phyloP scores from a whole-genome alignment of 2,329 filamentous ascomycete species.

The Alternaria conjuncta region DNA sequence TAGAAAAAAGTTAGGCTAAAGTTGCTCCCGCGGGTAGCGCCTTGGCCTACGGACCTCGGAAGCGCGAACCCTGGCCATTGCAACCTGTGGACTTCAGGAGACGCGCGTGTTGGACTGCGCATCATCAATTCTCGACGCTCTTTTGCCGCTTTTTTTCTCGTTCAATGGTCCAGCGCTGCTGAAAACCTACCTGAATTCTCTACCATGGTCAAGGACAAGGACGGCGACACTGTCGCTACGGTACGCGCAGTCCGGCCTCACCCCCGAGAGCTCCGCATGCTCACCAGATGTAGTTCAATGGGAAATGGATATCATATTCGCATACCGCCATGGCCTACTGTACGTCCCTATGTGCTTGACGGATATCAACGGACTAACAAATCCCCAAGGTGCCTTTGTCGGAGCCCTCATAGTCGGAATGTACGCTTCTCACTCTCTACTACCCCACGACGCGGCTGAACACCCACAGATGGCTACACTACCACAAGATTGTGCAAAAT shows the following conservation, averaged over 20 bases:
- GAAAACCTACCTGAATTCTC: slow-evolving; percentile 7
- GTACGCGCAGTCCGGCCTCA: slow-evolving; percentile 50
- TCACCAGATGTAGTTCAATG: slow-evolving; percentile 67
- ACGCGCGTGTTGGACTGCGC: slow-evolving; percentile 22
- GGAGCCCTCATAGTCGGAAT: slow-evolving; percentile 82
- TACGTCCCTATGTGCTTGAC: slow-evolving; percentile 42
- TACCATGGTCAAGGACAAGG: slow-evolving; percentile 66
- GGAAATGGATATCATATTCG: slow-evolving; percentile 86
- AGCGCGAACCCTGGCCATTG: slow-evolving; percentile 25
- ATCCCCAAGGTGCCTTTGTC: slow-evolving; percentile 73
- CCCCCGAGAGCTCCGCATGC: slow-evolving; percentile 33
- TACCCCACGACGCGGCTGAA: slow-evolving; percentile 28
- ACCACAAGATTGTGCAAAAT: slow-evolving; percentile 96
- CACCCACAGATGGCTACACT: slow-evolving; percentile 73
- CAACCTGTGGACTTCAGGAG: slow-evolving; percentile 35
- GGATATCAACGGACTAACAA: slow-evolving; percentile 16
- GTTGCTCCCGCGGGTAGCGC: slow-evolving; percentile 25
- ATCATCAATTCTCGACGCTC: slow-evolving; percentile 34
- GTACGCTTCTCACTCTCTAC: slow-evolving; percentile 30
- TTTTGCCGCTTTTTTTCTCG: slow-evolving; percentile 33
- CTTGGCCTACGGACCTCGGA: slow-evolving; percentile 30
- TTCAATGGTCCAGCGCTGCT: slow-evolving; percentile 18
- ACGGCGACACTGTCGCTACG: slow-evolving; percentile 67
- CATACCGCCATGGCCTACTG: slow-evolving; percentile 86
- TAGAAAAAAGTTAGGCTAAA: slow-evolving; percentile 24